Conservation (phyloP, 345 rosid genomes). For the Capsella bursapastoris region DNA sequence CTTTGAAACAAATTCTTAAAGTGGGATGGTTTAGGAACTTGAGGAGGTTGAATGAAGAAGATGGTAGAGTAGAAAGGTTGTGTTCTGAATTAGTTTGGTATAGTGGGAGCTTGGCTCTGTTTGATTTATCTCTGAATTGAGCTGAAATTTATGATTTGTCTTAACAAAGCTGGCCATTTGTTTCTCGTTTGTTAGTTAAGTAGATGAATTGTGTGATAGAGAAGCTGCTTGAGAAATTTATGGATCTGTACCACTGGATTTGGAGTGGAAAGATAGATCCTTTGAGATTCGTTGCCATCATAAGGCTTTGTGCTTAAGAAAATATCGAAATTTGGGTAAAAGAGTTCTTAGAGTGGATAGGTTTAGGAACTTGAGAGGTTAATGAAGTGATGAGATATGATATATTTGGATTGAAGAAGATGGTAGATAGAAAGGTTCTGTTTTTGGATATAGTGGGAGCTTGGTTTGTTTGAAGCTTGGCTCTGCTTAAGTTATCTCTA, state of each 20-base stretch:
- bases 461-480: neutral
- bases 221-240: no score
- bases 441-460: neutral
- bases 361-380: neutral
- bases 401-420: constrained; percentile 17
- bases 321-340: no score
- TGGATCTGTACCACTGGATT: no score
- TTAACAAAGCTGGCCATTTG: neutral
- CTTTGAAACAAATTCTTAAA: neutral
- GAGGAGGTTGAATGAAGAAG: constrained; percentile 16
- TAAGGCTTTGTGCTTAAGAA: no score
- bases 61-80: neutral
- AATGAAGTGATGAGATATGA: constrained; percentile 1
- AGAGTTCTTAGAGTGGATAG: no score
- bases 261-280: no score
- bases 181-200: neutral
- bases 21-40: neutral
- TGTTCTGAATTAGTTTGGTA: constrained; percentile 1
- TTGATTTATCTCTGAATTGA: no score
- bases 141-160: neutral
- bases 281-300: no score
- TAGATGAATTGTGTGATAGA: neutral
- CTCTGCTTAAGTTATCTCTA: constrained; percentile 10
- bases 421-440: neutral
- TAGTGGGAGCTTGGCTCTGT: neutral